A percentile compares a stretch with the other conserved stretches of the same genome.
Conservation (phyloP, 139 green algal species). For the Chlorella sorokiniana region DNA sequence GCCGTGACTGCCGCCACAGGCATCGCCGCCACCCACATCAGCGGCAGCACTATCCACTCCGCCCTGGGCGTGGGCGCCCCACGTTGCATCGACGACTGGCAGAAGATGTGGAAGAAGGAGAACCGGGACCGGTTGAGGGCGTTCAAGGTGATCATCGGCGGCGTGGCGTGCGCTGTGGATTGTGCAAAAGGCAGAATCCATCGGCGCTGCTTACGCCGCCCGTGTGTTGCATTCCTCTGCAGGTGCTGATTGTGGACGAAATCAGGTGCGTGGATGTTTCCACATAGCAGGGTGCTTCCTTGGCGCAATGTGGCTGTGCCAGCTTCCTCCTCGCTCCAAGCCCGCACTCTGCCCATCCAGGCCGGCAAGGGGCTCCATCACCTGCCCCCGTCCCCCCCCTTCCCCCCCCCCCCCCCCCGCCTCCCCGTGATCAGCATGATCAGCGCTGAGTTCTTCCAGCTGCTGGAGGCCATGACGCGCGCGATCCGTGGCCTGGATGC, state of each 20-base stretch:
- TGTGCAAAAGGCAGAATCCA: background rate
- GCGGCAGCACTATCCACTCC: constrained; percentile 67
- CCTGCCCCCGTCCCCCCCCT: too few species aligned
- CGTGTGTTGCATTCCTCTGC: background rate
- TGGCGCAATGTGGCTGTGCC: too few species aligned
- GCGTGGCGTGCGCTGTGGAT: too few species aligned
- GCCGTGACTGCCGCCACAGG: constrained; percentile 64
- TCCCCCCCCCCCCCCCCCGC: too few species aligned
- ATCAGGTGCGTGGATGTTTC: too few species aligned
- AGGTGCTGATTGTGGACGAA: constrained; percentile 69
- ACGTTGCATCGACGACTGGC: constrained; percentile 53
- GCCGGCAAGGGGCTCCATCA: too few species aligned
- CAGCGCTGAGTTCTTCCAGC: constrained; percentile 48
- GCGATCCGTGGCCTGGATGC: constrained; percentile 22
- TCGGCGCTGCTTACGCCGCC: background rate
- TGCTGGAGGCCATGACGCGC: constrained; percentile 45
- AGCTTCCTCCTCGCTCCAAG: too few species aligned
- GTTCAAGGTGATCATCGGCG: too few species aligned
- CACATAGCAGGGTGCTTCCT: too few species aligned
- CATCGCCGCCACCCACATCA: constrained; percentile 77
- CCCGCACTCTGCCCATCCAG: too few species aligned
- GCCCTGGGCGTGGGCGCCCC: constrained; percentile 50
- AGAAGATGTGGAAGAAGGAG: constrained; percentile 49
- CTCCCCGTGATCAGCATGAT: constrained; percentile 73
- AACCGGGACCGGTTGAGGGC: constrained; percentile 30